These are phyloP conservation scores for Solanum bulbocastanum DNA, from an alignment of 257 asterid species.

Conservation along the genomic window DNA sequence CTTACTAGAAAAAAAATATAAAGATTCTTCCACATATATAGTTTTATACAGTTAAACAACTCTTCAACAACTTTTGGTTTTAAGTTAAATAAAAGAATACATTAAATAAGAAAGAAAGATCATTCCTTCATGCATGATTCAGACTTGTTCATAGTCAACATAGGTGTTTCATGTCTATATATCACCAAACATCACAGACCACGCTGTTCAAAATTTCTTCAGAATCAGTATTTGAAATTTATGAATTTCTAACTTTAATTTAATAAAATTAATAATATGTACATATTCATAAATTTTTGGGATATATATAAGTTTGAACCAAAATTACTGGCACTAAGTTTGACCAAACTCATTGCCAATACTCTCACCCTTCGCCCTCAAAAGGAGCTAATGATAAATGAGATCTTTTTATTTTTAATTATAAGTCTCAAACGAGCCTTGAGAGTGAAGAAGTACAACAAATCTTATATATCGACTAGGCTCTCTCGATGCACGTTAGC, in stretches of 20 bases:
- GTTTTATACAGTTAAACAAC: neutral
- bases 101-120: neutral
- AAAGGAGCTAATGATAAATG: neutral
- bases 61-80: neutral
- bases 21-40: constrained; percentile 6
- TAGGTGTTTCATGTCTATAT: constrained; percentile 4
- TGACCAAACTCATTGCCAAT: too few species aligned
- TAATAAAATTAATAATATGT: neutral
- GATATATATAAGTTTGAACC: neutral
- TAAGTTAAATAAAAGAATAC: neutral
- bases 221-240: neutral
- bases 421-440: neutral
- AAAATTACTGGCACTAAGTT: neutral
- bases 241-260: neutral
- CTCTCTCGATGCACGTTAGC: neutral
- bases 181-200: neutral
- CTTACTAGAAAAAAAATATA: neutral
- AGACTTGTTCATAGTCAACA: too few species aligned
- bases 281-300: neutral
- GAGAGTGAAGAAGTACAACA: neutral
- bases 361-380: neutral
- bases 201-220: constrained; percentile 27
- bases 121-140: constrained; percentile 14
- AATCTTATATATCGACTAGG: neutral
- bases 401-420: neutral